Evolutionary conservation across 2,329 filamentous ascomycete genomes (phyloP), one percentile per base, ranked within the genome.

Genomic region (Neurospora sp.): DNA sequence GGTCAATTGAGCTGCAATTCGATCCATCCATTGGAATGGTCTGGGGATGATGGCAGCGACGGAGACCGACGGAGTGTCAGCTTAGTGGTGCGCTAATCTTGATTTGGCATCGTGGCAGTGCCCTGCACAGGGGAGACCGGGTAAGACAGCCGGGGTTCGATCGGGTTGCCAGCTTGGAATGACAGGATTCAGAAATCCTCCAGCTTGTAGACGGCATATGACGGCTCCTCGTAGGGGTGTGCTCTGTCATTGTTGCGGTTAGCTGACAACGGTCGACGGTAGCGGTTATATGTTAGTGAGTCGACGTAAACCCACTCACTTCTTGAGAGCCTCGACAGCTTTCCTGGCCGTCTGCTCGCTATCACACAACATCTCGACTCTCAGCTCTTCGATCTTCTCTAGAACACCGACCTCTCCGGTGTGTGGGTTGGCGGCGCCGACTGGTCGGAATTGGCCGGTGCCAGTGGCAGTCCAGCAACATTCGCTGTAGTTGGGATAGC

Each of bases 371-470:
- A 86, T 85, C 81, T 93, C 90, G 17, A 91, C 86, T 67, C 84
- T 83, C 1, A 85, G 82, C 78, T 92, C 90, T 3, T 85, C 82
- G 0, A 87, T 82, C 70, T 87, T 77, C 78, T 91, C 88, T 0
- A 91, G 75, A 52, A 81, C 77, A 0, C 89, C 88, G 1, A 83
- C 80, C 10, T 79, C 79, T 0, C 90, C 90, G 72, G 91, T 87
- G 75, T 87, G 80, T 3, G 90, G 90, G 67, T 89, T 89, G 0
- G 90, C 88, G 0, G 81, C 77, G 69, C 83, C 82, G 0, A 87
- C 87, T 0, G 90, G 89, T 0, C 87, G 84, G 78, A 92, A 93
- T 75, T 92, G 89, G 0, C 89, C 89, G 0, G 81, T 87, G 4
- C 90, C 90, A 4, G 79, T 72, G 0, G 80, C 78, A 2, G 80